Conservation (phyloP, 495 filamentous ascomycete genomes). For the Astrothelium subdiscretum region DNA sequence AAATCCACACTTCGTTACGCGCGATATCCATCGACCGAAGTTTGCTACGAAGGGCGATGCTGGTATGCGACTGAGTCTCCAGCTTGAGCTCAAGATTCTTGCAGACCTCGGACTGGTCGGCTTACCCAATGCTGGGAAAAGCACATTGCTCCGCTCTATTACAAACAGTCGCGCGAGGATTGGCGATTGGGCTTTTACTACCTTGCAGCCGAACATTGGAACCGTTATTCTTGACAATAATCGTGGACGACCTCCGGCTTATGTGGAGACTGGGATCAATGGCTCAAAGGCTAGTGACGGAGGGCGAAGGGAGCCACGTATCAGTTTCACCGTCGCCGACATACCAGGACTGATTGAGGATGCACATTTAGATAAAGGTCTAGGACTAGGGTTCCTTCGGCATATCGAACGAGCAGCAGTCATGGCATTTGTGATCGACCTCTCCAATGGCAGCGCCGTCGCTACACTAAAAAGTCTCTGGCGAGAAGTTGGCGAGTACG, state of each 20-base stretch:
- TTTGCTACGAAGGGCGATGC: slow-evolving; percentile 80
- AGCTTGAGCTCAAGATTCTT: slow-evolving; percentile 87
- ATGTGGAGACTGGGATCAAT: background rate
- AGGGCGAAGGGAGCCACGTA: slow-evolving; percentile 38
- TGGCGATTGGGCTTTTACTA: slow-evolving; percentile 95
- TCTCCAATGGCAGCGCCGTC: slow-evolving; percentile 68
- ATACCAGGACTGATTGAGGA: slow-evolving; percentile 87
- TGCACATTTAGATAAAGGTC: slow-evolving; percentile 82
- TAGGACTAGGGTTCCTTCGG: slow-evolving; percentile 83
- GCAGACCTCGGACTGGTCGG: slow-evolving; percentile 93
- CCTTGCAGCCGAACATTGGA: slow-evolving; percentile 83
- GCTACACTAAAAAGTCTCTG: slow-evolving; percentile 67
- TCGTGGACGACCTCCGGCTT: slow-evolving; percentile 46
- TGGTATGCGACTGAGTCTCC: slow-evolving; percentile 64
- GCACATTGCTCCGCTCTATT: slow-evolving; percentile 76
- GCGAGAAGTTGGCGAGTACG: slow-evolving; percentile 81
- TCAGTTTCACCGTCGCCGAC: slow-evolving; percentile 85
- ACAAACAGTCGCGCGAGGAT: slow-evolving; percentile 78
- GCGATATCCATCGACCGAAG: slow-evolving; percentile 55
- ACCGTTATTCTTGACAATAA: slow-evolving; percentile 84
- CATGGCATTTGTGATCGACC: slow-evolving; percentile 85
- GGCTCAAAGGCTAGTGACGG: slow-evolving; percentile 19
- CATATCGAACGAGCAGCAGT: slow-evolving; percentile 90
- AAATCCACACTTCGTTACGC: slow-evolving; percentile 82
- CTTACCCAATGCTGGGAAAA: slow-evolving; percentile 92